A percentile compares a stretch with the other conserved stretches of the same genome.
These are phyloP conservation scores for Manihot esculenta DNA, from an alignment of 441 rosid species.

Conservation along the genomic window DNA sequence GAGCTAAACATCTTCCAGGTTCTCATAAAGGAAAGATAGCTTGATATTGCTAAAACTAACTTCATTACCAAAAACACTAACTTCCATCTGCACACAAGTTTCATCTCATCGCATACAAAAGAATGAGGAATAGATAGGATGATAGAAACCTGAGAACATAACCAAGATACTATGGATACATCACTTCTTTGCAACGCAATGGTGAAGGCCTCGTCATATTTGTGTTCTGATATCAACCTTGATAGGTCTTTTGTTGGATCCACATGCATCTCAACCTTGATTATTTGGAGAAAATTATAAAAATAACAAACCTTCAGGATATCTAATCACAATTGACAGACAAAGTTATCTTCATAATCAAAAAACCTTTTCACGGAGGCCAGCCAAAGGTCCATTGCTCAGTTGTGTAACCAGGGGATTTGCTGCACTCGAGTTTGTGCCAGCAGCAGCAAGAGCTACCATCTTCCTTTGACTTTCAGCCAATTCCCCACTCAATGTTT, in stretches of 20 bases:
- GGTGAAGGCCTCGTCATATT: constrained; percentile 69
- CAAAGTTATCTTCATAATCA: not conserved
- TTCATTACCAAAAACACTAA: not conserved
- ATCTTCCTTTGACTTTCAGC: constrained; percentile 65
- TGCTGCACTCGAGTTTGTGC: constrained; percentile 41
- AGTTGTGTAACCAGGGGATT: constrained; percentile 49
- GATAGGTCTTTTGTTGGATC: constrained; percentile 71
- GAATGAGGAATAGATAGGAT: not conserved
- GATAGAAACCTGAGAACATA: constrained; percentile 60
- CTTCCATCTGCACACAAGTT: not conserved
- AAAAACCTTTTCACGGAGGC: constrained; percentile 55
- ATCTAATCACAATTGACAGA: not conserved
- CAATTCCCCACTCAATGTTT: constrained; percentile 61
- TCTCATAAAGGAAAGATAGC: not conserved
- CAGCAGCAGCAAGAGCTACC: constrained; percentile 61
- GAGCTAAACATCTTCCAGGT: not conserved
- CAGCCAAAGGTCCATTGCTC: constrained; percentile 58
- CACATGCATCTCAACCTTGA: constrained; percentile 48
- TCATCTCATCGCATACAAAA: not conserved
- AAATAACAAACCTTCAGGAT: not conserved
- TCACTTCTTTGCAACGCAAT: constrained; percentile 69
- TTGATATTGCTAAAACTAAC: not conserved
- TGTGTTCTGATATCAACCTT: constrained; percentile 52
- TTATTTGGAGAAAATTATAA: not conserved
- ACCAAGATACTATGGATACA: constrained; percentile 70